Percentiles rank a stretch among this genome's conserved stretches.
phyloP scores from a whole-genome alignment of 768 basidiomycete species.

The Boletales sp. region DNA sequence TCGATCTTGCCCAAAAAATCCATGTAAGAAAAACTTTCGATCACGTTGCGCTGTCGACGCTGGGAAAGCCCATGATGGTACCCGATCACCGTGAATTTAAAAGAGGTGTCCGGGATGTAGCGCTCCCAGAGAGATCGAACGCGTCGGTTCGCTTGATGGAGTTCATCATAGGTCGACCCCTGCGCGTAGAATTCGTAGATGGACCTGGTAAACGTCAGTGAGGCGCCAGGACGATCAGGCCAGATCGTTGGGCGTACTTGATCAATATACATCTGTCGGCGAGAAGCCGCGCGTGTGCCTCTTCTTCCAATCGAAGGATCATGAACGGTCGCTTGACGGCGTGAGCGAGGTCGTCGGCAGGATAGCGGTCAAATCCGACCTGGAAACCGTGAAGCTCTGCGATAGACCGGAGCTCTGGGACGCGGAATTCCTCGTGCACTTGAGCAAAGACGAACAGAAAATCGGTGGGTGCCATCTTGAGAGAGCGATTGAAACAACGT shows the following conservation, averaged over 20 bases:
- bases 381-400: constrained; percentile 70
- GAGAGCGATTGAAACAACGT: background rate
- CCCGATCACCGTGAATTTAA: constrained; percentile 74
- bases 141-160: constrained; percentile 55
- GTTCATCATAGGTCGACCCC: constrained; percentile 61
- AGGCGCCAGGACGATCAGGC: background rate
- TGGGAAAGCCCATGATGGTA: constrained; percentile 75
- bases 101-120: constrained; percentile 65
- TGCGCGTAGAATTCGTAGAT: constrained; percentile 77
- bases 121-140: constrained; percentile 50
- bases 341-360: constrained; percentile 46
- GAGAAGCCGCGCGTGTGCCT: constrained; percentile 71
- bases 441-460: constrained; percentile 80
- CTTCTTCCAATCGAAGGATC: constrained; percentile 62
- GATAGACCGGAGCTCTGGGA: constrained; percentile 79
- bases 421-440: constrained; percentile 74
- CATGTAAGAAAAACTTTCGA: constrained; percentile 87
- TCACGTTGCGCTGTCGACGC: constrained; percentile 56
- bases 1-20: constrained; percentile 75
- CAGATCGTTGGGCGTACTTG: constrained; percentile 48
- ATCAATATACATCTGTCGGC: constrained; percentile 78
- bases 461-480: constrained; percentile 21
- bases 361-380: constrained; percentile 42
- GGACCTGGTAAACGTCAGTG: constrained; percentile 43
- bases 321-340: constrained; percentile 61